Conservation (phyloP, 2,329 filamentous ascomycete species). For the Trichothecium roseum region DNA sequence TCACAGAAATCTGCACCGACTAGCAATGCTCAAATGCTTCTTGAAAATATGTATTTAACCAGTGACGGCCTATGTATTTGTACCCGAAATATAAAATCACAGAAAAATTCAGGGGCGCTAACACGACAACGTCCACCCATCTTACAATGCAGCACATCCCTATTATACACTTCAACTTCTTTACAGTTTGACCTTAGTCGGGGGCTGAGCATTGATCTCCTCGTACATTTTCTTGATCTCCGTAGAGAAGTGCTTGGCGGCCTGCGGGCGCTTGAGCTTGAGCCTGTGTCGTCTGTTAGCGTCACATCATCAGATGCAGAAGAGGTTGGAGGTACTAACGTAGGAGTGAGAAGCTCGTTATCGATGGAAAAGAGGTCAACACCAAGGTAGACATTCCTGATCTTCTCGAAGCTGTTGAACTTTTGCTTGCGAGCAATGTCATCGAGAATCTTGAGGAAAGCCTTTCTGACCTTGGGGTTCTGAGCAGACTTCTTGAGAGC, state of each 20-base stretch:
- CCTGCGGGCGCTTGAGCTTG: slow-evolving; percentile 50
- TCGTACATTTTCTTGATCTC: slow-evolving; percentile 48
- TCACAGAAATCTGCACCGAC: too few species aligned
- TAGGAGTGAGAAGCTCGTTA: slow-evolving; percentile 81
- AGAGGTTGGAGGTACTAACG: slow-evolving; percentile 46
- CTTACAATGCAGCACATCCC: too few species aligned
- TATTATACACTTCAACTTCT: slow-evolving; percentile 1
- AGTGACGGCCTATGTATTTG: too few species aligned
- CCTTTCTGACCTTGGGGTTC: slow-evolving; percentile 61
- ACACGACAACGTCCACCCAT: too few species aligned
- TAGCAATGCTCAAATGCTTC: too few species aligned
- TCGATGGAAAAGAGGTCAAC: slow-evolving; percentile 89
- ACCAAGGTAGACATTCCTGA: slow-evolving; percentile 63
- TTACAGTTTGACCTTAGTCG: slow-evolving; percentile 35
- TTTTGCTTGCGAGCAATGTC: slow-evolving; percentile 71
- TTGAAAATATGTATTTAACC: too few species aligned
- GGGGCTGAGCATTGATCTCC: slow-evolving; percentile 33
- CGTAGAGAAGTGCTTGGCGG: slow-evolving; percentile 38
- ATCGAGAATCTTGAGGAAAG: slow-evolving; percentile 70
- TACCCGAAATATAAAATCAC: too few species aligned
- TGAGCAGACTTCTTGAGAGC: slow-evolving; percentile 57
- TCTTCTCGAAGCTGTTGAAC: slow-evolving; percentile 84
- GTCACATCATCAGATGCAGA: background rate
- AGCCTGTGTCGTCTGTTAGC: slow-evolving; percentile 28
- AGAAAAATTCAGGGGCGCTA: too few species aligned